Conservation (phyloP, 352 stramenopile genomes). For the Elongisporangium senticosum region DNA sequence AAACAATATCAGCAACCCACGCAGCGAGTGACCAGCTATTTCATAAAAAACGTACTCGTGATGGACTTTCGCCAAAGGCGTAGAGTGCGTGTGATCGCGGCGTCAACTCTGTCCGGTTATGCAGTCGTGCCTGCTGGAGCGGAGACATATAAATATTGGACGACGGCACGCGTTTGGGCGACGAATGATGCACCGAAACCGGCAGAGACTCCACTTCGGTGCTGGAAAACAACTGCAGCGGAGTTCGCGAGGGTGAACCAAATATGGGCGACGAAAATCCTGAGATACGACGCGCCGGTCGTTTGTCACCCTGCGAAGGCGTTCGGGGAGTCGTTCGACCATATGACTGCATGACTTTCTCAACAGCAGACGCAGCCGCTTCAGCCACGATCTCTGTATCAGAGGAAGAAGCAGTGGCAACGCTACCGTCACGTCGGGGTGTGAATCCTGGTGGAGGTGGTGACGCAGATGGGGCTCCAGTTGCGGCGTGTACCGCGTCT, state of each 20-base stretch:
- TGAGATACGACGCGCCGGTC: constrained; percentile 11
- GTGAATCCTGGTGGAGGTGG: constrained; percentile 34
- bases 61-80: constrained; percentile 81
- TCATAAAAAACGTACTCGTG: constrained; percentile 40
- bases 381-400: constrained; percentile 80
- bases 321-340: constrained; percentile 24
- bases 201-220: constrained; percentile 76
- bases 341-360: constrained; percentile 54
- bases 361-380: constrained; percentile 59
- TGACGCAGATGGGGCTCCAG: constrained; percentile 9
- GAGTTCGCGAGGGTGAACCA: constrained; percentile 36
- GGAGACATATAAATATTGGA: constrained; percentile 87
- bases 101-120: constrained; percentile 65
- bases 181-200: constrained; percentile 69
- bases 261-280: constrained; percentile 30
- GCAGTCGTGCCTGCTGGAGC: constrained; percentile 65
- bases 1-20: not conserved
- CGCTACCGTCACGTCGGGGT: constrained; percentile 25
- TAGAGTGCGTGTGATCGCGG: constrained; percentile 80
- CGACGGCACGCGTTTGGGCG: constrained; percentile 67
- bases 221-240: constrained; percentile 56
- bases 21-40: not conserved
- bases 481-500: constrained; percentile 42
- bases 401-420: constrained; percentile 47
- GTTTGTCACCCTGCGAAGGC: constrained; percentile 17